A percentile compares a stretch with the other conserved stretches of the same genome.
These are phyloP conservation scores for Sclerotinia borealis DNA, from an alignment of 2,329 filamentous ascomycete species.

Conservation along the genomic window DNA sequence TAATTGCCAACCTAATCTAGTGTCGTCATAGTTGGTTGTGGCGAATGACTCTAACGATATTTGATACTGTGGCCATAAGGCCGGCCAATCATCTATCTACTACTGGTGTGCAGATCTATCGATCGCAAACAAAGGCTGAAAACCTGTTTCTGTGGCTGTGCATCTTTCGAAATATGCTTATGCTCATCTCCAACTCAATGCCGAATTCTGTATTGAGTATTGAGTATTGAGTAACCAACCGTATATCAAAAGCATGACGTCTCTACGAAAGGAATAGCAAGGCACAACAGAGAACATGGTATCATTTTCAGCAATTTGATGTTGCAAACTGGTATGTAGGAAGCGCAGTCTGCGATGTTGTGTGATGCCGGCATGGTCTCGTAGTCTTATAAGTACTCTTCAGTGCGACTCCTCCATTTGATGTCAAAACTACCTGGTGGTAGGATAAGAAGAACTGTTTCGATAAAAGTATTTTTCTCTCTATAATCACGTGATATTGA, in stretches of 20 bases:
- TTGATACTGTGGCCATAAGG: neutral
- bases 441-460: too few species aligned
- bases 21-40: slow-evolving; percentile 7
- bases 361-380: neutral
- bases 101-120: neutral
- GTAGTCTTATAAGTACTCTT: too few species aligned
- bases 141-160: slow-evolving; percentile 3
- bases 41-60: neutral
- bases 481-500: too few species aligned
- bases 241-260: neutral
- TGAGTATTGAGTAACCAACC: neutral
- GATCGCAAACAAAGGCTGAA: neutral
- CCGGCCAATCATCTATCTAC: neutral
- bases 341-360: neutral
- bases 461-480: too few species aligned
- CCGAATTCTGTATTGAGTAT: too few species aligned
- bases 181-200: too few species aligned
- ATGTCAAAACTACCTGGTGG: too few species aligned
- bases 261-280: neutral
- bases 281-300: neutral
- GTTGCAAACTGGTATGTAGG: neutral
- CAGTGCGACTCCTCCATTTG: too few species aligned
- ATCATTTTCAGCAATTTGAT: neutral
- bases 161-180: neutral
- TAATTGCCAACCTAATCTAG: neutral